A percentile compares a stretch with the other conserved stretches of the same genome.
Evolutionary conservation across 169 alveolate species (phyloP).

Genomic region (Plasmodium gonderi): DNA sequence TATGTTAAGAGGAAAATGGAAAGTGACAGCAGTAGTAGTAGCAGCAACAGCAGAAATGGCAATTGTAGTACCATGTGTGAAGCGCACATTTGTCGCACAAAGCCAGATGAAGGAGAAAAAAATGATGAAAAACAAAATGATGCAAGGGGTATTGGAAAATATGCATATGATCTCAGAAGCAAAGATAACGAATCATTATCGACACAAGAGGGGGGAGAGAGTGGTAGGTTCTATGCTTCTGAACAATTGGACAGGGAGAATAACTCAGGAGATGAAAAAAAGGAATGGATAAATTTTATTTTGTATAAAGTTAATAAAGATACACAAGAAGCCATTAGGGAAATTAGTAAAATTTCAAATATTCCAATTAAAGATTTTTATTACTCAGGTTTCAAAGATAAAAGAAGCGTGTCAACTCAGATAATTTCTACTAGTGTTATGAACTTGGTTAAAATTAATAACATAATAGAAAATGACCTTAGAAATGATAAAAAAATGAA

Average conservation of each 20-base stretch:
- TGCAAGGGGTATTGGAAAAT: no score
- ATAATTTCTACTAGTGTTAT: slow-evolving; percentile 20
- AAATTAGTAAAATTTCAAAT: slow-evolving; percentile 61
- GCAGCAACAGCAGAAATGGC: background rate
- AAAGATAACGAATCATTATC: background rate
- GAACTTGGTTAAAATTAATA: background rate
- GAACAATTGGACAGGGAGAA: background rate
- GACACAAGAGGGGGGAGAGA: background rate
- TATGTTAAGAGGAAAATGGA: slow-evolving; percentile 3
- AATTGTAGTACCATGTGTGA: background rate
- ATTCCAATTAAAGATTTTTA: slow-evolving; percentile 59
- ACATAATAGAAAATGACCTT: background rate
- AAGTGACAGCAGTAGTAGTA: background rate
- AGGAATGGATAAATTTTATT: slow-evolving; percentile 48
- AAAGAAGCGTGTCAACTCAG: slow-evolving; percentile 74
- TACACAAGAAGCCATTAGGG: slow-evolving; percentile 75
- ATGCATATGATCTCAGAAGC: no score
- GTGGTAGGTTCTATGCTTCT: background rate
- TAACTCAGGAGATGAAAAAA: background rate
- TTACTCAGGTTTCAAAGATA: slow-evolving; percentile 74
- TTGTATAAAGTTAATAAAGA: slow-evolving; percentile 68
- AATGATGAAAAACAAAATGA: background rate
- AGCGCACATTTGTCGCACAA: background rate
- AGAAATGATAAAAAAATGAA: background rate
- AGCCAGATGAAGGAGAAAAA: background rate